Conservation (phyloP, 108 stramenopile genomes). For the Cyclotella cryptica region DNA sequence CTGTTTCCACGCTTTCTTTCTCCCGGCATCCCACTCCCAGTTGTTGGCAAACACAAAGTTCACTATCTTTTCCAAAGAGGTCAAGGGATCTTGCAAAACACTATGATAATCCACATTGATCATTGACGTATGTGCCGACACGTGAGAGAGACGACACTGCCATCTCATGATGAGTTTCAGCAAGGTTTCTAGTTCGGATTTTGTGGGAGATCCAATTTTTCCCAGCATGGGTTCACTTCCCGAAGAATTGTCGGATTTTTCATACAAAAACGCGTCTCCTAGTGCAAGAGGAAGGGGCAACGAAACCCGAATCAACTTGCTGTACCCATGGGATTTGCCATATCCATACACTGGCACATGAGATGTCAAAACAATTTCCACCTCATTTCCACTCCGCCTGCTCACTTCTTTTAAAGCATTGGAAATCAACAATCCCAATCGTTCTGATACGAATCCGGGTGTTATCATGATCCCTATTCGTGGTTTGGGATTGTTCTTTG, state of each 20-base stretch:
- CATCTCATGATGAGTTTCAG: constrained; percentile 80
- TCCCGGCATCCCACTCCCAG: constrained; percentile 43
- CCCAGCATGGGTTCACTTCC: not conserved
- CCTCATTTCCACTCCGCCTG: constrained; percentile 9
- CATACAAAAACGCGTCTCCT: constrained; percentile 34
- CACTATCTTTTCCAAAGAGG: constrained; percentile 42
- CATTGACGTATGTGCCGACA: constrained; percentile 89
- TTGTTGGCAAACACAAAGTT: constrained; percentile 43
- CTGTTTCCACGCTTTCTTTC: constrained; percentile 28
- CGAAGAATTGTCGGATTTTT: not conserved
- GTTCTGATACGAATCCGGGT: constrained; percentile 29
- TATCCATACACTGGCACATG: constrained; percentile 92
- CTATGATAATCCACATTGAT: constrained; percentile 62
- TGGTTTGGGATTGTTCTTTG: constrained; percentile 19
- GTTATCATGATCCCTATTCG: constrained; percentile 47
- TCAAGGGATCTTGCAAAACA: constrained; percentile 39
- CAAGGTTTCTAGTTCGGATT: constrained; percentile 51
- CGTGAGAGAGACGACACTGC: constrained; percentile 86
- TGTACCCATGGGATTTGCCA: constrained; percentile 88
- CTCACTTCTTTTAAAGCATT: constrained; percentile 1
- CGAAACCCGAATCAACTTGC: constrained; percentile 74
- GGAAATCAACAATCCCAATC: constrained; percentile 27
- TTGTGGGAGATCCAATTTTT: constrained; percentile 18
- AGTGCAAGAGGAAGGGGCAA: constrained; percentile 65
- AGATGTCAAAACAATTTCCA: constrained; percentile 60